A percentile compares a stretch with the other conserved stretches of the same genome.
These are phyloP conservation scores for Cichorium intybus DNA, from an alignment of 140 eudicot genomes.

Conservation along the genomic window DNA sequence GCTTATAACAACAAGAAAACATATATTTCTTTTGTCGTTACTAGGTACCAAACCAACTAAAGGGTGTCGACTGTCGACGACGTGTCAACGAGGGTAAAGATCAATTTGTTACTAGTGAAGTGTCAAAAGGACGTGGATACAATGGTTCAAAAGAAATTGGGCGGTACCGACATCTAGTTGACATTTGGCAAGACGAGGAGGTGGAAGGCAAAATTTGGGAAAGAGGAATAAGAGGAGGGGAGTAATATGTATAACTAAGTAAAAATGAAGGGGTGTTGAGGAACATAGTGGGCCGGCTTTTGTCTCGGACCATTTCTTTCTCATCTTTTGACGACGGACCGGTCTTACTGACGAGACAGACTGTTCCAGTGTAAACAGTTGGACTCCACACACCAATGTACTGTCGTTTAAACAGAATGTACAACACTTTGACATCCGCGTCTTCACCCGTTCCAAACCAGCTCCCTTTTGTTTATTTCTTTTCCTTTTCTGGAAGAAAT, in stretches of 20 bases:
- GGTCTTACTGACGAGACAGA: constrained; percentile 27
- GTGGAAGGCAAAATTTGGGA: not conserved
- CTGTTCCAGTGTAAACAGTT: constrained; percentile 14
- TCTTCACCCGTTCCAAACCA: not conserved
- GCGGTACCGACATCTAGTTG: not conserved
- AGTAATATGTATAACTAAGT: not conserved
- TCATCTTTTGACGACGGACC: constrained; percentile 20
- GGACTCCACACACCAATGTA: constrained; percentile 31
- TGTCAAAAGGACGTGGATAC: no score
- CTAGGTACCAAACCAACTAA: no score
- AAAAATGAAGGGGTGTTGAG: not conserved
- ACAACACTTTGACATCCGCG: constrained; percentile 16
- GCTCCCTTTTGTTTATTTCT: no score
- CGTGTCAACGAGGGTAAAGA: no score
- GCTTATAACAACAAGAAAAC: no score
- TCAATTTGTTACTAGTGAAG: no score
- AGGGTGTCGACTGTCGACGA: no score
- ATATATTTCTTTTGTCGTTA: no score
- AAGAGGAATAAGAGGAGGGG: not conserved
- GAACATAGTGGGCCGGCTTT: constrained; percentile 27
- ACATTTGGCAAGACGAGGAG: not conserved
- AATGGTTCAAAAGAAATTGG: not conserved
- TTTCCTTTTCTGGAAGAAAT: not conserved
- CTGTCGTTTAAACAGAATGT: constrained; percentile 18
- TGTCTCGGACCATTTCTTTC: constrained; percentile 19